Base-by-base conservation (phyloP, 306 rosid genomes). In the Oxytropis ochrocephala region DNA sequence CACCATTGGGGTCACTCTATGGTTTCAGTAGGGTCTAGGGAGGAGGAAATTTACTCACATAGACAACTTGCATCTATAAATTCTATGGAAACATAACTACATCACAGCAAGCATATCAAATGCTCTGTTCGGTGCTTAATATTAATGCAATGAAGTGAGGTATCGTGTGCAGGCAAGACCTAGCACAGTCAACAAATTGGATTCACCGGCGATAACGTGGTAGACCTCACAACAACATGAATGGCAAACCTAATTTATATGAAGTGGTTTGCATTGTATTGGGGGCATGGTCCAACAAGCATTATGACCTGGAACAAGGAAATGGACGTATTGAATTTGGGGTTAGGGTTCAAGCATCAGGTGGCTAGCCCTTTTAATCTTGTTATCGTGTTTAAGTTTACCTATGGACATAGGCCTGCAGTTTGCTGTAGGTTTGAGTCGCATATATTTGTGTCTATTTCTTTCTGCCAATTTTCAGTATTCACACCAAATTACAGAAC, bases 241-340 rank as follows among this genome's bases (percentile, higher is more conserved):
- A 48, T 18, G 41, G 62, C 36, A 75, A 43, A 54, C 65, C n/a
- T 65, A 72, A 65, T 49, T 60, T 62, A 35, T 61, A 61, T 49
- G 7, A 13, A 61, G 38, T 41, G 7, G 9, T 39, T 62, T 50
- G 33, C 19, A 73, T 27, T 62, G 47, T 27, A 39, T 41, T 48
- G 60, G 21, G 18, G 21, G 44, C 5, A 61, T 7, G 16, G 32
- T 7, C 39, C 38, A 12, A n/a, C 52, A 36, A 13, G 35, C 5
- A 64, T 13, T n/a, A 29, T 11, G 47, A 48, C 33, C 59, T 17
- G 35, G 51, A 17, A 29, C 39, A 30, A 24, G 41, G 39, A 57
- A 13, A 7, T 6, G 43, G 41, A 43, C 7, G 12, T n/a, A 2
- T 5, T n/a, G 41, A 19, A 12, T 13, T 13, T 30, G 41, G 41